Base-by-base conservation (phyloP, 306 rosid species). In the Leucaena leucocephala region DNA sequence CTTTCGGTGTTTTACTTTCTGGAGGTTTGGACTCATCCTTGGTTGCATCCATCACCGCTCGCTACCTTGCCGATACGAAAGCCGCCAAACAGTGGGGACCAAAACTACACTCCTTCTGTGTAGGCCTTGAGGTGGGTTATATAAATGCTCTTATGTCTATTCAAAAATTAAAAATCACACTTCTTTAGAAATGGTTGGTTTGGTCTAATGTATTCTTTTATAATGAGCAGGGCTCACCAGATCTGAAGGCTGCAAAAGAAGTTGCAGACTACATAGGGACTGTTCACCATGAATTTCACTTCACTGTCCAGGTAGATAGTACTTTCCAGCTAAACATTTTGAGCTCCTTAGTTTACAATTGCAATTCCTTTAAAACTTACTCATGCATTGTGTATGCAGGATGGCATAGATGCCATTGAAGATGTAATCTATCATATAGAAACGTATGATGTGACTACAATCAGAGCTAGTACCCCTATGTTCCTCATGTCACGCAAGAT, bases 381-480 rank as follows among this genome's bases (percentile, higher is more conserved):
- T 76, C 66, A 52, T 38, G 6, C 67, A 19, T 81, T 73, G 46
- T 6, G 33, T 72, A 33, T 80, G 69, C 79, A 95, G 96, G 99
- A 96, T 82, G 98, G 98, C 8, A 93, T 96, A 34, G 99, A 96
- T 88, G 96, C 99, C 3, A 89, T 96, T 80, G 99, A 93, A 80
- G 99, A 96, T 2, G 98, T 96, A 52, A 96, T 96, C 61, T 91
- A 93, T 83, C 98, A 96, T 78, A 39, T 96, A 62, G 98, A 96
- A 80, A 91, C 99, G 57, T 93, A 96, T 74, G 99, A 96, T 82
- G 99, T 96, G 13, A 93, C 99, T 3, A 91, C 99, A 12, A 89
- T 96, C 70, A 92, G 99, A 78, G 97, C 99, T 17, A 93, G 98
- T 88, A 96, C 96, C 19, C 99, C 99, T 6, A 96, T 96, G 99